A percentile compares a stretch with the other conserved stretches of the same genome.
phyloP scores from a whole-genome alignment of 1,139 yeast genomes.

The Hyphopichia khmerensis region DNA sequence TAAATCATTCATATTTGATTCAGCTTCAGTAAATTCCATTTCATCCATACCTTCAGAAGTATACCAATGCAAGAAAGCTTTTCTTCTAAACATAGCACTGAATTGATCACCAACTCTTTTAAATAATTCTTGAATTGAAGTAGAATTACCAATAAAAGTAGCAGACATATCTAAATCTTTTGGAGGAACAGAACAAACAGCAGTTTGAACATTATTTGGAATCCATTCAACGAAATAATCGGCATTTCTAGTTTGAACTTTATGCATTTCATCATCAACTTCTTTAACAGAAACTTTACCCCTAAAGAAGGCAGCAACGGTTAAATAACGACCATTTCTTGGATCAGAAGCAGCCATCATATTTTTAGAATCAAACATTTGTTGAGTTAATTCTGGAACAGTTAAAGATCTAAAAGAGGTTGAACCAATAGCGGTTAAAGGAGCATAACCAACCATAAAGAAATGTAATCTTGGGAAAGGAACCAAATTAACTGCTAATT shows the following conservation, averaged over 20 bases:
- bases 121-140: slow-evolving; percentile 87
- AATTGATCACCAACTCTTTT: slow-evolving; percentile 89
- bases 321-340: slow-evolving; percentile 83
- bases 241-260: slow-evolving; percentile 78
- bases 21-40: slow-evolving; percentile 90
- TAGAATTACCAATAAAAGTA: slow-evolving; percentile 88
- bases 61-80: slow-evolving; percentile 96
- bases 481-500: slow-evolving; percentile 87
- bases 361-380: slow-evolving; percentile 85
- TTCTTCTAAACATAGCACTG: slow-evolving; percentile 88
- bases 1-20: slow-evolving; percentile 77
- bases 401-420: slow-evolving; percentile 80
- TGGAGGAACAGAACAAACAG: slow-evolving; percentile 89
- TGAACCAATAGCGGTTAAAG: slow-evolving; percentile 76
- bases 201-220: slow-evolving; percentile 93
- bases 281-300: slow-evolving; percentile 91
- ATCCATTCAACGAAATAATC: slow-evolving; percentile 93
- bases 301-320: slow-evolving; percentile 93
- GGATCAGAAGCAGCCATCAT: slow-evolving; percentile 98
- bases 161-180: slow-evolving; percentile 85
- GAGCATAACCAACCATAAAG: slow-evolving; percentile 94
- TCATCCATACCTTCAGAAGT: slow-evolving; percentile 95
- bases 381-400: slow-evolving; percentile 90
- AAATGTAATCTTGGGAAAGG: slow-evolving; percentile 95
- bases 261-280: slow-evolving; percentile 90